Evolutionary conservation across 1,139 yeast species (phyloP).

Genomic region (Hanseniaspora sp.): DNA sequence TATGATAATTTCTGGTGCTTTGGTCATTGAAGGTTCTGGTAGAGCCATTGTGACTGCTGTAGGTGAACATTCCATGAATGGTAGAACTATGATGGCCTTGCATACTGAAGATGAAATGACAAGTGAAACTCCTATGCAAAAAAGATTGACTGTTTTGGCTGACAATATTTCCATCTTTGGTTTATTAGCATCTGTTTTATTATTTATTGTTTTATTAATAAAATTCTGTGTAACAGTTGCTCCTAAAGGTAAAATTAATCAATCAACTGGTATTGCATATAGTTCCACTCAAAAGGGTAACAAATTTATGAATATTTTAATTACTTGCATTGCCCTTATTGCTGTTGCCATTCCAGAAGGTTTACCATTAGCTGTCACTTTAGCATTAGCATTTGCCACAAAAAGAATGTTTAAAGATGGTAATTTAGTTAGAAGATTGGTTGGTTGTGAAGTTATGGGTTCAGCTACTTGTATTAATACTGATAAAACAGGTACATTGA

Average conservation of each 20-base stretch:
- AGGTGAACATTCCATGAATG: constrained; percentile 80
- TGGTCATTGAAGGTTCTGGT: constrained; percentile 77
- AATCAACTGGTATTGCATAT: constrained; percentile 33
- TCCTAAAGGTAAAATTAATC: constrained; percentile 23
- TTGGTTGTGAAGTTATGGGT: constrained; percentile 97
- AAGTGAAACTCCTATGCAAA: constrained; percentile 66
- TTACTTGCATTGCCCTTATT: constrained; percentile 80
- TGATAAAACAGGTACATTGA: constrained; percentile 92
- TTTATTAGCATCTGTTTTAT: constrained; percentile 63
- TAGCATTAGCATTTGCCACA: constrained; percentile 94
- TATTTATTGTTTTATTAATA: constrained; percentile 68
- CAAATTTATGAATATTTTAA: constrained; percentile 69
- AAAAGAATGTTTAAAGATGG: constrained; percentile 96
- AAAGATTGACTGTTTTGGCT: constrained; percentile 68
- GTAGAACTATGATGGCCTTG: constrained; percentile 76
- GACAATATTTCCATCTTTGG: constrained; percentile 93
- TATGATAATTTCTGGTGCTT: constrained; percentile 83
- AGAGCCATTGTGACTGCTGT: constrained; percentile 79
- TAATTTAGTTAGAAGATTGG: constrained; percentile 83
- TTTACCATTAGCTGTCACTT: constrained; percentile 86
- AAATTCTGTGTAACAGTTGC: constrained; percentile 63
- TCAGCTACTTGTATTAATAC: constrained; percentile 96
- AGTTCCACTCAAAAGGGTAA: constrained; percentile 71
- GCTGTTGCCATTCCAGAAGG: constrained; percentile 99
- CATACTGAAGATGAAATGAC: constrained; percentile 55